These are phyloP conservation scores for Aegilops sharonensis DNA, from an alignment of 176 grass and related monocot species.

Conservation along the genomic window DNA sequence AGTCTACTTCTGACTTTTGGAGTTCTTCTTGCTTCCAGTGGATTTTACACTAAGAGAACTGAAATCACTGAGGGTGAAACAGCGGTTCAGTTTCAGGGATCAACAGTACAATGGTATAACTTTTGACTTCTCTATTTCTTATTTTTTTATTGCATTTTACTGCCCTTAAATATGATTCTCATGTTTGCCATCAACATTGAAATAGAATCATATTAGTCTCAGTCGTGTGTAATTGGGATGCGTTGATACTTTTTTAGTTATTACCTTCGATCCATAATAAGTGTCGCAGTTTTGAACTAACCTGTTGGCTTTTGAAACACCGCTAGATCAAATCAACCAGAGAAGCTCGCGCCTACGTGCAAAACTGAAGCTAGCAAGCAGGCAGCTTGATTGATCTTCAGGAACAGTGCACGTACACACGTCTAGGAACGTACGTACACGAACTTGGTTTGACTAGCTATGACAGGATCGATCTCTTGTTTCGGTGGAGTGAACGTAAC, in stretches of 20 bases:
- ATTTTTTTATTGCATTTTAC: neutral
- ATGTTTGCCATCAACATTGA: neutral
- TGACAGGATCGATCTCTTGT: too few species aligned
- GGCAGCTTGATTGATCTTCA: too few species aligned
- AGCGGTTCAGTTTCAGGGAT: conserved; percentile 61
- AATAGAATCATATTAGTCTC: neutral
- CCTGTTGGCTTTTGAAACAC: too few species aligned
- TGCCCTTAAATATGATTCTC: neutral
- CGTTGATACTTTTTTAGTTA: neutral
- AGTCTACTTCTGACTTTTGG: neutral
- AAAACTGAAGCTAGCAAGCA: too few species aligned
- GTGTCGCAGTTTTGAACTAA: too few species aligned
- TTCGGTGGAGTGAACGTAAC: too few species aligned
- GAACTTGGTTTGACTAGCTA: too few species aligned
- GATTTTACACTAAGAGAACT: conserved; percentile 77
- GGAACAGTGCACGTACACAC: too few species aligned
- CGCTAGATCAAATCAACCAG: too few species aligned
- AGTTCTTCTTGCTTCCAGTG: conserved; percentile 46
- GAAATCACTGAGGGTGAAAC: conserved; percentile 71
- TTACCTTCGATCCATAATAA: too few species aligned
- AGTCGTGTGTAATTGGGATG: neutral
- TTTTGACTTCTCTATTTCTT: neutral
- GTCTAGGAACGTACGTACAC: too few species aligned
- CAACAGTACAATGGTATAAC: conserved; percentile 72
- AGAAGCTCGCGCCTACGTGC: too few species aligned